phyloP scores from a whole-genome alignment of 176 grass and related monocot species.

The Raddia guianensis region DNA sequence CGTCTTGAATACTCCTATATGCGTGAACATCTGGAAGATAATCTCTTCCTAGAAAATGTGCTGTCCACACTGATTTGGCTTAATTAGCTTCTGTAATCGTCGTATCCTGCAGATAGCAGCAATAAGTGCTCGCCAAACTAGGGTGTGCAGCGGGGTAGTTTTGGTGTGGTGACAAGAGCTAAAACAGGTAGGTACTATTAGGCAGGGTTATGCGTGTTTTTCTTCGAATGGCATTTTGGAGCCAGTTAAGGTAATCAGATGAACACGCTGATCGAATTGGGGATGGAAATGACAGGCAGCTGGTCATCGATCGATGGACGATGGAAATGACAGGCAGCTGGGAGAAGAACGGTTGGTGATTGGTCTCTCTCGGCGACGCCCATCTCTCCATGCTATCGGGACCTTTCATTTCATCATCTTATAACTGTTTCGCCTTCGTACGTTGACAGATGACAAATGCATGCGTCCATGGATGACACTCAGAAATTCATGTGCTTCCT shows the following conservation, averaged over 20 bases:
- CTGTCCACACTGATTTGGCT: slow-evolving; percentile 7
- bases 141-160: neutral
- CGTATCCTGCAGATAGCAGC: neutral
- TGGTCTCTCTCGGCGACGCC: too few relatives aligned
- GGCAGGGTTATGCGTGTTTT: neutral
- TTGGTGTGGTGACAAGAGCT: neutral
- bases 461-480: too few relatives aligned
- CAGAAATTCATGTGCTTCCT: too few relatives aligned
- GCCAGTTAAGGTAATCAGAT: neutral
- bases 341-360: neutral
- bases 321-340: neutral
- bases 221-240: neutral
- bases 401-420: too few relatives aligned
- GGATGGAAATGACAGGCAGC: neutral
- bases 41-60: neutral
- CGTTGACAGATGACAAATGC: too few relatives aligned
- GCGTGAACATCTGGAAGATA: neutral
- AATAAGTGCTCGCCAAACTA: neutral
- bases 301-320: neutral
- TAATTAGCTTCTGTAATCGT: neutral
- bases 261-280: too few relatives aligned
- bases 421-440: too few relatives aligned
- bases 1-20: neutral
- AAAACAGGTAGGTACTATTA: neutral
- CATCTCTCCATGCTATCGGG: too few relatives aligned